These are phyloP conservation scores for Pseudocercospora pini-densiflorae DNA, from an alignment of 2,329 filamentous ascomycete species.

Conservation along the genomic window DNA sequence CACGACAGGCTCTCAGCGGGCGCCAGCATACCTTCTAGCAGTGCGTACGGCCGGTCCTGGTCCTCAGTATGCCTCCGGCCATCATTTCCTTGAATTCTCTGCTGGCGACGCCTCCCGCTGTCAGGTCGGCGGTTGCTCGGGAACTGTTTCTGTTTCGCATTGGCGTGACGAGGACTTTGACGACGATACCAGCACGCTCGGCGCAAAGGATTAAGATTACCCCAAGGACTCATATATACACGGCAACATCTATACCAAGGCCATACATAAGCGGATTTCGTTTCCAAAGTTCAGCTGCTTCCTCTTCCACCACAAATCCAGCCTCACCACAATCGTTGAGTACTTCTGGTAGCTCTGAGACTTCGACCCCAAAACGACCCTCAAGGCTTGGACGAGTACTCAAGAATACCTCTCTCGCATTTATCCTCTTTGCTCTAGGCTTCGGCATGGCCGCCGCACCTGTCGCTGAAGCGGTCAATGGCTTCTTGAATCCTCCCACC, in stretches of 20 bases:
- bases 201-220: slow-evolving; percentile 1
- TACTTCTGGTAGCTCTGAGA: slow-evolving; percentile 8
- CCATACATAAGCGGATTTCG: slow-evolving; percentile 16
- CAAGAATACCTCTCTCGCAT: slow-evolving; percentile 52
- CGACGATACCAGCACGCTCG: slow-evolving; percentile 25
- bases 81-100: slow-evolving; percentile 15
- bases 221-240: slow-evolving; percentile 20
- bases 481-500: slow-evolving; percentile 60
- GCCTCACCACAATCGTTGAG: slow-evolving; percentile 4
- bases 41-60: slow-evolving; percentile 10
- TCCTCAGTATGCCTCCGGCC: slow-evolving; percentile 3
- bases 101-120: slow-evolving; percentile 25
- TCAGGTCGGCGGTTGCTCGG: slow-evolving; percentile 25
- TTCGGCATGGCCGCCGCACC: slow-evolving; percentile 63
- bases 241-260: slow-evolving; percentile 20
- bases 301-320: slow-evolving; percentile 9
- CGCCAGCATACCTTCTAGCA: slow-evolving; percentile 1
- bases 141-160: slow-evolving; percentile 17
- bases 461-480: slow-evolving; percentile 54
- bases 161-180: slow-evolving; percentile 24
- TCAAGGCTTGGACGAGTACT: slow-evolving; percentile 20
- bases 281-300: slow-evolving; percentile 20
- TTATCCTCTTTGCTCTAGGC: slow-evolving; percentile 57
- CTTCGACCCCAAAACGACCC: slow-evolving; percentile 6
- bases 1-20: background rate